Evolutionary conservation across 768 basidiomycete genomes (phyloP), one percentile per base, ranked within the genome.

Genomic region (Rhodotorula taiwanensis): DNA sequence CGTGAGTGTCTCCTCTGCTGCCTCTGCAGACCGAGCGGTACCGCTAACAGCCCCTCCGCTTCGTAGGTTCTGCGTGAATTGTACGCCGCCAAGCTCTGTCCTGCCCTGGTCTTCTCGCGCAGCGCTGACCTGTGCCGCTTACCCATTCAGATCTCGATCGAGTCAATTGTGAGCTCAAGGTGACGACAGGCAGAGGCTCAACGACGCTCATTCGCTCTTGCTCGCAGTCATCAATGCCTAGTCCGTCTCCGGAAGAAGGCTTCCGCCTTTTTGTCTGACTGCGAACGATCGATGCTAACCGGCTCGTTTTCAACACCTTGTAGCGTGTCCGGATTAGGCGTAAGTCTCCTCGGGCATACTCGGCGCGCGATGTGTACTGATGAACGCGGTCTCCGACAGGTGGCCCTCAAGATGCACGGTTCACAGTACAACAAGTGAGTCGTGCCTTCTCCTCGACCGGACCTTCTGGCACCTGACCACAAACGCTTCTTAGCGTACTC

Each of bases 61-160:
- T 6, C 55, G n/a, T 16, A 83, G 85, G 82, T 85, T 84, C 73
- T 85, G 85, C 67, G 82, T 83, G 33, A 86, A 85, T 63, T 84
- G 84, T 85, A 68, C 52, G 79, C 73, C 27, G 18, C n/a, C n/a
- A n/a, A 7, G 8, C n/a, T 30, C 31, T n/a, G 16, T 3, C 15
- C 21, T 9, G 27, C 6, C 14, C n/a, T n/a, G 3, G 47, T 10
- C 28, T 30, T 16, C 28, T 23, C 15, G 14, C 15, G 27, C 47
- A 34, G 45, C 9, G 20, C 30, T 33, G 23, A 8, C 14, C 16
- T 10, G 14, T 41, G 20, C 34, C n/a, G 18, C 50, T 30, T 18
- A 5, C 10, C 30, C 52, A 30, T 31, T 2, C 51, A 60, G 59
- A 55, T 23, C 54, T 62, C 25, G 60, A 62, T 31, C 30, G 60